phyloP scores from a whole-genome alignment of 305 asterid species.

The Solanum chacoense region DNA sequence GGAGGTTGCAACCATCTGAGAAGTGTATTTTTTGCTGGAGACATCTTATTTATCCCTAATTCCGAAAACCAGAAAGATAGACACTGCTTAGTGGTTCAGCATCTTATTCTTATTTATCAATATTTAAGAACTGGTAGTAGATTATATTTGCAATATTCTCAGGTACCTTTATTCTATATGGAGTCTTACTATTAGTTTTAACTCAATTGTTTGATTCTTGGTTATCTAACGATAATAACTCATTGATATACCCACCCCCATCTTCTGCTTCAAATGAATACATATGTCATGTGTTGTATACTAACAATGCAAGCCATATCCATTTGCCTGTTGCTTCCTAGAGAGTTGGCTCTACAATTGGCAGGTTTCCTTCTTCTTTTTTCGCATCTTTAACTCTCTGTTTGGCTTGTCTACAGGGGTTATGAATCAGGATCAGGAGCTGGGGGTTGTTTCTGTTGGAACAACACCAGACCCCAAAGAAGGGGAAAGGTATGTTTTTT shows the following conservation, averaged over 20 bases:
- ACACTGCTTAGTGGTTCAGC: neutral
- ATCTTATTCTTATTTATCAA: neutral
- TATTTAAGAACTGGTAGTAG: neutral
- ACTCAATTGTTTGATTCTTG: neutral
- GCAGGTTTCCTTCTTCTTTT: neutral
- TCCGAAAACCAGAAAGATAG: neutral
- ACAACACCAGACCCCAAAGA: conserved; percentile 29
- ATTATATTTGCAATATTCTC: neutral
- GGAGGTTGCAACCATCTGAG: neutral
- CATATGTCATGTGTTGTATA: neutral
- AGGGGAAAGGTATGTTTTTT: conserved; percentile 34
- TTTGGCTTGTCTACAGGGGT: conserved; percentile 35
- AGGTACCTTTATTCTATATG: neutral
- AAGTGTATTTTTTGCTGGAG: neutral
- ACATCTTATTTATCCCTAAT: neutral
- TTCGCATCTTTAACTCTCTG: neutral
- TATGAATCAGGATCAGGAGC: conserved; percentile 74
- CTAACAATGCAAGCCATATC: neutral
- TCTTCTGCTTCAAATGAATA: neutral
- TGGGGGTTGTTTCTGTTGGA: conserved; percentile 91
- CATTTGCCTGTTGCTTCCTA: neutral
- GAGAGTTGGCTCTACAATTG: neutral
- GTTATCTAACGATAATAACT: neutral
- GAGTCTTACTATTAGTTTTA: neutral
- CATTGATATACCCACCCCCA: neutral